Base-by-base conservation (phyloP, 495 filamentous ascomycete species). In the Annulohypoxylon nitens region DNA sequence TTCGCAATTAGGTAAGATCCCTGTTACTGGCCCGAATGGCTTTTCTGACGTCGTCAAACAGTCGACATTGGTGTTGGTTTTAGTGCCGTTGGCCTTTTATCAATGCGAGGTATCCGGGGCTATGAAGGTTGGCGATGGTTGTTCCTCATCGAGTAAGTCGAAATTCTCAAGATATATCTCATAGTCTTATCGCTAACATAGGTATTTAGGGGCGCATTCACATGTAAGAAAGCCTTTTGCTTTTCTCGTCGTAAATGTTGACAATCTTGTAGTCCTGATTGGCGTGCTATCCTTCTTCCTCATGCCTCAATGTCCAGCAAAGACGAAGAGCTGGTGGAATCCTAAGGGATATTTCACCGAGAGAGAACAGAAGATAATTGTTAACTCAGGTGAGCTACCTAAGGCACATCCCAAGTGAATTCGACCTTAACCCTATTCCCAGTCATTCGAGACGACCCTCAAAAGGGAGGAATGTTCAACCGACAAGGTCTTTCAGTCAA, bases 71-170 rank as follows among this genome's bases (percentile, higher is more conserved):
- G 92, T 36, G 85, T 88, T 30, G 87, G 90, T 2, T 90, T 94
- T 54, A 79, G 93, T 12, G 93, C 92, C 4, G 92, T 87, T 69
- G 93, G 90, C 0, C 85, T 95, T 43, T 79, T 95, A 12, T 91
- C 89, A 33, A 86, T 95, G 70, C 82, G 88, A 8, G 85, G 87
- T 6, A 75, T 84, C 34, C 72, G 86, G 12, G 90, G 88, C 0
- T 82, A 82, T 16, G 86, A 86, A 11, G 92, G 92, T 12, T 95
- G 93, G 93, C 84, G 90, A 57, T 93, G 90, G 80, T 83, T 93
- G 23, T 93, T 92, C 67, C 84, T 88, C 11, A 83, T 88, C n/a
- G 78, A 84, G 79, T 76, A 59, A 70, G 74, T 72, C 8, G 25
- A 36, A 5, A 6, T 25, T 37, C 37, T 37, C 41, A 30, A n/a